These are phyloP conservation scores for Harrya chromipes DNA, from an alignment of 768 basidiomycete genomes.

Conservation along the genomic window DNA sequence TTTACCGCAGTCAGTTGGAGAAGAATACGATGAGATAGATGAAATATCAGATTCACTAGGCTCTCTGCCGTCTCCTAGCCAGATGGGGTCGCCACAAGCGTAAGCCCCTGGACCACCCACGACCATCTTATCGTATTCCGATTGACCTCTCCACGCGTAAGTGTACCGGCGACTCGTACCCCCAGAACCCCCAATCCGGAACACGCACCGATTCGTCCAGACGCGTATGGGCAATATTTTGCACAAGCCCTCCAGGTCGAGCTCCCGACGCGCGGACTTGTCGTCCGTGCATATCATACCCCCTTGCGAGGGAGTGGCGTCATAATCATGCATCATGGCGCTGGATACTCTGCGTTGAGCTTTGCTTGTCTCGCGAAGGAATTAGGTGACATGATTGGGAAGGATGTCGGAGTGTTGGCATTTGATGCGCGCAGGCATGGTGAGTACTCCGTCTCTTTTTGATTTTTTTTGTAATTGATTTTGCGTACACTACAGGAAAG, in stretches of 20 bases:
- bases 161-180: constrained; percentile 28
- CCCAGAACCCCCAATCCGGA: constrained; percentile 50
- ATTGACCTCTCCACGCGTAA: constrained; percentile 19
- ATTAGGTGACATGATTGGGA: constrained; percentile 53
- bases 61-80: constrained; percentile 45
- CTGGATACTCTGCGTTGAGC: constrained; percentile 85
- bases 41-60: constrained; percentile 61
- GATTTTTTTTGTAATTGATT: neutral
- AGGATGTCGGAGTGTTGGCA: constrained; percentile 77
- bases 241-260: constrained; percentile 74
- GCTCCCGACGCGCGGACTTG: constrained; percentile 57
- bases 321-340: constrained; percentile 93
- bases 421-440: constrained; percentile 89
- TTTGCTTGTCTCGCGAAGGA: constrained; percentile 92
- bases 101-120: constrained; percentile 34
- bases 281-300: constrained; percentile 82
- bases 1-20: constrained; percentile 43
- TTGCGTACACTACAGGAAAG: constrained; percentile 16
- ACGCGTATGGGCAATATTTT: constrained; percentile 56
- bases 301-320: constrained; percentile 60
- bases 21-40: constrained; percentile 38
- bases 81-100: constrained; percentile 63
- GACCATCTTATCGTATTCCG: constrained; percentile 5
- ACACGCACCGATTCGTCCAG: constrained; percentile 76
- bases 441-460: constrained; percentile 33